Conservation (phyloP, 2,329 filamentous ascomycete genomes). For the Zasmidium angulare region DNA sequence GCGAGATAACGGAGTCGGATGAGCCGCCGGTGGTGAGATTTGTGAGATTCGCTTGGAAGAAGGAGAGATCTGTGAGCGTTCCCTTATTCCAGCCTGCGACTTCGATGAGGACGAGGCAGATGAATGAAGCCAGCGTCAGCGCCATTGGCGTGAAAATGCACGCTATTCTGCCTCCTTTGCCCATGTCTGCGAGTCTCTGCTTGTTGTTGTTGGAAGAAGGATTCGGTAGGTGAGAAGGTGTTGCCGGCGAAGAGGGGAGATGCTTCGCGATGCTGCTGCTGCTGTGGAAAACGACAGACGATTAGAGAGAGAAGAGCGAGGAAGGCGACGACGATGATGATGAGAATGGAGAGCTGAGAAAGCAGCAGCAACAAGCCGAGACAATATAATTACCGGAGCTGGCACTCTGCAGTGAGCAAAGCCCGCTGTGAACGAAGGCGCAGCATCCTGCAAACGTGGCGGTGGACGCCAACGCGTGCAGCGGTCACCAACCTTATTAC, state of each 20-base stretch:
- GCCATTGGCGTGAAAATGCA: constrained; percentile 87
- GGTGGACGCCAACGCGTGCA: not conserved
- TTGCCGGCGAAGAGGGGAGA: not conserved
- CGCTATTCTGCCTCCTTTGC: constrained; percentile 72
- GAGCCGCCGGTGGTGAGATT: constrained; percentile 32
- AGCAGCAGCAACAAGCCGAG: not conserved
- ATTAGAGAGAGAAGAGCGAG: not conserved
- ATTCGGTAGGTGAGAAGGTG: not conserved
- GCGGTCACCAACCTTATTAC: too few species aligned
- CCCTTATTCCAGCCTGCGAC: constrained; percentile 54
- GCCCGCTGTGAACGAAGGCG: not conserved
- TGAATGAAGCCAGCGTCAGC: constrained; percentile 73
- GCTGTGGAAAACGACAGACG: not conserved
- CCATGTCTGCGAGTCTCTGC: constrained; percentile 52
- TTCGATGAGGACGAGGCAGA: constrained; percentile 63
- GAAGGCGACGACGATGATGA: not conserved
- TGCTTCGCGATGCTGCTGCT: not conserved
- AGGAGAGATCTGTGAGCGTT: constrained; percentile 53
- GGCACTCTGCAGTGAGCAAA: not conserved
- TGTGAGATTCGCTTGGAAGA: constrained; percentile 48
- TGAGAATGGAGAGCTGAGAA: not conserved
- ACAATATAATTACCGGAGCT: not conserved
- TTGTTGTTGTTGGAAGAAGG: not conserved
- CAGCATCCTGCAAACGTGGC: not conserved
- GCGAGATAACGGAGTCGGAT: constrained; percentile 34